Percentiles rank a stretch among this genome's conserved stretches.
Conservation (phyloP, 2,329 filamentous ascomycete species). For the Hymenoscyphus fraxineus region DNA sequence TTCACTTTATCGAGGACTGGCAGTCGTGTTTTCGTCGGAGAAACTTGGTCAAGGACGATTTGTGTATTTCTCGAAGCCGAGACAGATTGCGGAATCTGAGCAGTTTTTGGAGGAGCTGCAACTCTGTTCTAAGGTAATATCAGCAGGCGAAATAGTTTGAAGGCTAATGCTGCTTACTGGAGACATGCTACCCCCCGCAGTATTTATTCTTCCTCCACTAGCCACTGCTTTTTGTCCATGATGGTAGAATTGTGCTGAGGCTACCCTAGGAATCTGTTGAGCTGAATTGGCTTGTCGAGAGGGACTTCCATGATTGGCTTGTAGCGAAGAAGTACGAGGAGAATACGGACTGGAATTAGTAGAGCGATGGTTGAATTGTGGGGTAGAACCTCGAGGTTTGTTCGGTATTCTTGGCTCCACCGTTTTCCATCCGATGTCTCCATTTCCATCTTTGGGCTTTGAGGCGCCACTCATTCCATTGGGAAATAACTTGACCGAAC, state of each 20-base stretch:
- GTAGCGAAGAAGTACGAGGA: not conserved
- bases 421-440: constrained; percentile 4
- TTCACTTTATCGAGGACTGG: not conserved
- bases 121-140: not conserved
- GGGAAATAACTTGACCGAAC: not conserved
- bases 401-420: constrained; percentile 2
- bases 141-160: not conserved
- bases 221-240: not conserved
- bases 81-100: not conserved
- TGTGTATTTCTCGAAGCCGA: not conserved
- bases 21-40: not conserved
- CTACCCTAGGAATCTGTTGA: not conserved
- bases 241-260: not conserved
- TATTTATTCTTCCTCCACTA: not conserved
- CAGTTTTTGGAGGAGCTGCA: not conserved
- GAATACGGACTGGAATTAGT: not conserved
- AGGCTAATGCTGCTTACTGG: not conserved
- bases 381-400: not conserved
- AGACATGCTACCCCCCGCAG: not conserved
- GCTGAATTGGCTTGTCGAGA: not conserved
- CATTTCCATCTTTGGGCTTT: not conserved
- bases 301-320: not conserved
- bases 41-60: not conserved
- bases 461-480: not conserved
- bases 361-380: not conserved